phyloP scores from a whole-genome alignment of 345 rosid species.

The Linum usitatissimum region DNA sequence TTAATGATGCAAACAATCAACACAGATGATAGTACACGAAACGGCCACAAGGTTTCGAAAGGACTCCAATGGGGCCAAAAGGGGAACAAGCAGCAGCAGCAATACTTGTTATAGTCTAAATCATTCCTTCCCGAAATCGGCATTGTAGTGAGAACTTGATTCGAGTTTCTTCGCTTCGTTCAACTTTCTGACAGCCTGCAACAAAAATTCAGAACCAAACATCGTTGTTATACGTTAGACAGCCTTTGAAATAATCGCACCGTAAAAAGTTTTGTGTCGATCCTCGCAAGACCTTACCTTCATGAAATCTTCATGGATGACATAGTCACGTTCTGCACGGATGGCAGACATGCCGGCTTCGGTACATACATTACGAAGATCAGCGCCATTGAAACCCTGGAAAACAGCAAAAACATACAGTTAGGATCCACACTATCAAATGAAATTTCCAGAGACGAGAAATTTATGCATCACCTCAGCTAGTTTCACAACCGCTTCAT shows the following conservation, averaged over 20 bases:
- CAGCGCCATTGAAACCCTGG: slow-evolving; percentile 98
- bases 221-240: no score
- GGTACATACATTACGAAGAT: slow-evolving; percentile 87
- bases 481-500: slow-evolving; percentile 93
- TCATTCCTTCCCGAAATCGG: slow-evolving; percentile 90
- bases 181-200: slow-evolving; percentile 86
- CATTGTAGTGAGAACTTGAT: slow-evolving; percentile 72
- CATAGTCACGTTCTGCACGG: slow-evolving; percentile 92
- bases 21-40: no score
- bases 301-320: slow-evolving; percentile 98
- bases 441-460: background rate
- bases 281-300: slow-evolving; percentile 36
- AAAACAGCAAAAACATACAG: slow-evolving; percentile 7
- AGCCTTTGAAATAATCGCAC: background rate
- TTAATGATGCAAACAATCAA: no score
- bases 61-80: background rate
- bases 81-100: background rate
- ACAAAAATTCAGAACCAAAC: slow-evolving; percentile 1
- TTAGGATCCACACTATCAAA: background rate
- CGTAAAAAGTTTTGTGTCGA: background rate
- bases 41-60: no score
- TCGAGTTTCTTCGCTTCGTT: slow-evolving; percentile 95
- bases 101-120: no score
- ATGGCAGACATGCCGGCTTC: slow-evolving; percentile 99
- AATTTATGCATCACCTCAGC: slow-evolving; percentile 54